Base-by-base conservation (phyloP, 352 stramenopile species). In the Phytophthora cryptogea region DNA sequence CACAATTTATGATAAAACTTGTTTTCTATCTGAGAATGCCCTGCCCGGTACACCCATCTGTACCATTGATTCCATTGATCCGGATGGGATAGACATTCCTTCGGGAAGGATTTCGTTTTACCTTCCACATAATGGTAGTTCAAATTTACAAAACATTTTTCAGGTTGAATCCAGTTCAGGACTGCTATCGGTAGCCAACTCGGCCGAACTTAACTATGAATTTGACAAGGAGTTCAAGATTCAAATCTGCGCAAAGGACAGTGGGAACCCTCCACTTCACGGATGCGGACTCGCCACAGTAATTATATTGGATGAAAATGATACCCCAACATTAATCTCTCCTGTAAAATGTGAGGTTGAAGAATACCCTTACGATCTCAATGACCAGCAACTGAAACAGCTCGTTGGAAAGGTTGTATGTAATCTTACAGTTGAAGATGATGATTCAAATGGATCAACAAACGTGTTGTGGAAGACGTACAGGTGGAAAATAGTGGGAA, bases 401-500 rank as follows among this genome's bases (percentile, higher is more conserved):
- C 20, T 63, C 9, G 35, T 60, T 53, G 64, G 58, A 10, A 20
- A 11, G 0, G 26, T 44, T 35, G 53, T 68, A 0, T 72, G 64
- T 28, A 61, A 41, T 4, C 64, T 72, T 32, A 51, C 58, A 0
- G 43, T 68, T 32, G 11, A 47, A 7, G 64, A 72, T 8, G 52
- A 68, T 57, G 64, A 72, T 23, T 13, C 3, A 42, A 54, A 32
- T 41, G 37, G 30, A 32, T 27, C 37, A 5, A 11, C 8, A 1
- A 66, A 71, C 57, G 5, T 9, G 11, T 58, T 41, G 4, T 72
- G 64, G 64, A 60, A 40, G 5, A 59, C n/a, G 26, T 58, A 72
- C 17, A 39, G n/a, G 5, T 72, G 64, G 64, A 7, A 51, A 13
- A 36, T 54, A 8, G 36, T 65, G 2, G 35, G 61, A 6, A 14